Percentiles rank a stretch among this genome's conserved stretches.
These are phyloP conservation scores for Ceratocystis diversiconidia DNA, from an alignment of 2,329 filamentous ascomycete genomes.

Conservation along the genomic window DNA sequence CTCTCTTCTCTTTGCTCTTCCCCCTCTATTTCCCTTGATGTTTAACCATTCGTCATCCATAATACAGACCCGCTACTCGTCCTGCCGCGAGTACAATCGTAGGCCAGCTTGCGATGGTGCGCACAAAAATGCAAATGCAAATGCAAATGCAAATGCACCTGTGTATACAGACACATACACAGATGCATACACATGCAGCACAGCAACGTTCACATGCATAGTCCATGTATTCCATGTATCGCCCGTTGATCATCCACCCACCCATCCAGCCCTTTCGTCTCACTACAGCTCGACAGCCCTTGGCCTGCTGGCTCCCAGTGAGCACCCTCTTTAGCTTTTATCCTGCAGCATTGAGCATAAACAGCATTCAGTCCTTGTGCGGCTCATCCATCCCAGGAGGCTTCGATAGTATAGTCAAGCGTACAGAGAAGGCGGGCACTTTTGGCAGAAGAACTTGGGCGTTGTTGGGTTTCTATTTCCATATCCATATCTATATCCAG, in stretches of 20 bases:
- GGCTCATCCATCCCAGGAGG: background rate
- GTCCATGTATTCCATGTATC: background rate
- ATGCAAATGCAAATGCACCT: background rate
- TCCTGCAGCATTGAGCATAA: background rate
- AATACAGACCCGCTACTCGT: no score
- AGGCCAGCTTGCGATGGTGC: no score
- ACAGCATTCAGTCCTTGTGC: background rate
- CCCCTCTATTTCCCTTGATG: no score
- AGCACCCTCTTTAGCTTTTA: background rate
- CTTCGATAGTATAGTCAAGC: background rate
- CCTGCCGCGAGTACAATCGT: no score
- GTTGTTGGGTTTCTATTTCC: background rate
- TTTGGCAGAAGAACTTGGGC: constrained; percentile 1
- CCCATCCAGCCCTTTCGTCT: background rate
- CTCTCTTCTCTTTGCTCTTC: no score
- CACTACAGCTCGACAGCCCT: background rate
- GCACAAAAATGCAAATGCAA: no score
- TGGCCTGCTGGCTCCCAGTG: background rate
- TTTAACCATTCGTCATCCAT: no score
- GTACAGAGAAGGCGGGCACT: background rate
- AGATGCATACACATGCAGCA: background rate
- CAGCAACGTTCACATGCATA: background rate
- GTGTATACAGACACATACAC: background rate
- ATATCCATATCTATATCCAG: no score
- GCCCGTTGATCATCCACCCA: background rate